phyloP scores from a whole-genome alignment of 169 alveolate species.

The Plasmodium knowlesi region DNA sequence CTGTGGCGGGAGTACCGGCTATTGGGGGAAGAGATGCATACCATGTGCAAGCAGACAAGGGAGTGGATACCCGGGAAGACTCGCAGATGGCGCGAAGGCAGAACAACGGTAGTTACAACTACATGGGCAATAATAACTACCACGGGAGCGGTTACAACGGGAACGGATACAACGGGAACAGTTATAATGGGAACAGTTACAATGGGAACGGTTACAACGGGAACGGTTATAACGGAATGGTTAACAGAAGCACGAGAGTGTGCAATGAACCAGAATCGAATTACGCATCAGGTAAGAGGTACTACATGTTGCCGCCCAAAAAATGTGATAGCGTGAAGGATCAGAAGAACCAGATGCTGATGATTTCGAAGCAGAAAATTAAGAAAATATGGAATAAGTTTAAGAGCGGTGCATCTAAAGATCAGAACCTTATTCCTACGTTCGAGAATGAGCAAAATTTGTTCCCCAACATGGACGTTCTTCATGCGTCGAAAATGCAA shows the following conservation, averaged over 20 bases:
- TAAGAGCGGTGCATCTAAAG: conserved; percentile 32
- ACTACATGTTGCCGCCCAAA: conserved; percentile 12
- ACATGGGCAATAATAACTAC: background rate
- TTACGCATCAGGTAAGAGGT: conserved; percentile 18
- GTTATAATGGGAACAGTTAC: background rate
- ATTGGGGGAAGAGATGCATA: background rate
- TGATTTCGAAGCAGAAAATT: conserved; percentile 56
- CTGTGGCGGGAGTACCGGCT: background rate
- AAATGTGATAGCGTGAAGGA: conserved; percentile 24
- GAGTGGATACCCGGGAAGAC: background rate
- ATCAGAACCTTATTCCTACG: conserved; percentile 17
- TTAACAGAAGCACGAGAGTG: background rate
- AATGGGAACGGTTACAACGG: background rate
- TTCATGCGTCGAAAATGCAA: background rate
- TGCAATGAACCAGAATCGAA: conserved; percentile 22
- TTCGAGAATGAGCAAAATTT: conserved; percentile 12
- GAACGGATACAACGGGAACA: background rate
- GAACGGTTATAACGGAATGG: background rate
- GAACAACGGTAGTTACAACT: background rate
- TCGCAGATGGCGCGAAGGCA: background rate
- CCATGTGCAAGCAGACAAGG: conserved; percentile 9
- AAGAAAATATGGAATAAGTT: conserved; percentile 65
- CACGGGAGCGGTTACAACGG: background rate
- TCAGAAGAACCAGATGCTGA: conserved; percentile 29
- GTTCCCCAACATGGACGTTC: conserved; percentile 12